Conservation (phyloP, 208 protist genomes). For the Trypanosoma conorhini region DNA sequence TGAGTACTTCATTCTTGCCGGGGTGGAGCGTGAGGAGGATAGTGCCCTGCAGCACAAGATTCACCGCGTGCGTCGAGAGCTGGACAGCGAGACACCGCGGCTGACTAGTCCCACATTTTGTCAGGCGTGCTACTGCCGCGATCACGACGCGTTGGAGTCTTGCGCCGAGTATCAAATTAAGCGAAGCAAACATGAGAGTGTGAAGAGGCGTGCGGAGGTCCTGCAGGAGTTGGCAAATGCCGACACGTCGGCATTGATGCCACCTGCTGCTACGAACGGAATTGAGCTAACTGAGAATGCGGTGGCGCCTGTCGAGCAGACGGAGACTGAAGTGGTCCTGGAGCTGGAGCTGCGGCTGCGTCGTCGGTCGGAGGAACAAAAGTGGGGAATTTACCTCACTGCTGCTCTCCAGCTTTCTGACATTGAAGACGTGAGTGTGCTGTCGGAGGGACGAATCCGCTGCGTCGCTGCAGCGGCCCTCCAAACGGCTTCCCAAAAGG, state of each 20-base stretch:
- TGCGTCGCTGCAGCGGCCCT: background rate
- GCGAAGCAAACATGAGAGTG: conserved; percentile 17
- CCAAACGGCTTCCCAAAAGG: background rate
- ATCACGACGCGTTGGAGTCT: conserved; percentile 62
- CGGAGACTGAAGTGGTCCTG: conserved; percentile 11
- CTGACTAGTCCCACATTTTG: conserved; percentile 72
- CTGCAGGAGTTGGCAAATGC: conserved; percentile 22
- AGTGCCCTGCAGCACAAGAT: conserved; percentile 86
- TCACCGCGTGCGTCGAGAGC: conserved; percentile 78
- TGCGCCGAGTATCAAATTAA: conserved; percentile 87
- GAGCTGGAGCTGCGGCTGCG: conserved; percentile 48
- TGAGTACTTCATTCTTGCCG: conserved; percentile 79
- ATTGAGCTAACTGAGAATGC: background rate
- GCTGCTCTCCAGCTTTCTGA: conserved; percentile 47
- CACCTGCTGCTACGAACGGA: background rate
- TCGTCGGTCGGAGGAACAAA: conserved; percentile 42
- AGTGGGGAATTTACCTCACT: conserved; percentile 72
- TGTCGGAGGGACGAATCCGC: conserved; percentile 17
- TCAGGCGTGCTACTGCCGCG: conserved; percentile 65
- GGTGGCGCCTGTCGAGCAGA: background rate
- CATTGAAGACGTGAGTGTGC: conserved; percentile 41
- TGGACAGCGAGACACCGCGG: conserved; percentile 67
- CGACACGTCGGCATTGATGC: conserved; percentile 6
- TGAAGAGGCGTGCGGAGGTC: conserved; percentile 20
- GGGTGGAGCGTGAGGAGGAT: conserved; percentile 66